Evolutionary conservation across 306 rosid genomes (phyloP).

Genomic region (Sesbania bispinosa): DNA sequence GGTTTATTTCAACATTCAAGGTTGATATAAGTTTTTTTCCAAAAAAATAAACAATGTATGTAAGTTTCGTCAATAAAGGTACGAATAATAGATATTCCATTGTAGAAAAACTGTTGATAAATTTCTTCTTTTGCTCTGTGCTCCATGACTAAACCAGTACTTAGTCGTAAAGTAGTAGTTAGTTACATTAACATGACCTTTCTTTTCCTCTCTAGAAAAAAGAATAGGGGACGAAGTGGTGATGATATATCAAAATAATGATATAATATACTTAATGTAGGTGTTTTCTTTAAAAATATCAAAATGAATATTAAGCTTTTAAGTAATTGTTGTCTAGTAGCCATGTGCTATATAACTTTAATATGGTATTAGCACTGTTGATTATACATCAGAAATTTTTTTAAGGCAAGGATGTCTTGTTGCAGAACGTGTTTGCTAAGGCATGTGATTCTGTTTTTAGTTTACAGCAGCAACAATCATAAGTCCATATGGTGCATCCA

Average conservation of each 20-base stretch:
- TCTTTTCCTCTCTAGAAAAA: not conserved
- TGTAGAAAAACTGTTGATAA: not conserved
- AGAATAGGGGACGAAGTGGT: not conserved
- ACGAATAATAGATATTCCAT: not conserved
- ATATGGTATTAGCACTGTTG: not conserved
- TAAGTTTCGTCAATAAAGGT: not conserved
- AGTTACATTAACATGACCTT: not conserved
- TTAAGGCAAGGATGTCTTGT: no score
- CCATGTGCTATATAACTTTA: not conserved
- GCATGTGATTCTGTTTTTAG: no score
- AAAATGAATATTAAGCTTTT: no score
- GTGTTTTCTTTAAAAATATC: no score
- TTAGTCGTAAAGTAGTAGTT: no score
- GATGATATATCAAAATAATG: no score
- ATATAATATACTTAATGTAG: no score
- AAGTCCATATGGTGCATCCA: no score
- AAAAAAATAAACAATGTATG: not conserved
- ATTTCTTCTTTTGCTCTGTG: not conserved
- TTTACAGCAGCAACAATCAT: no score
- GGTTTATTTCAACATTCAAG: conserved; percentile 60
- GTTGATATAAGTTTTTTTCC: conserved; percentile 1
- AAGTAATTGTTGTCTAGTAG: not conserved
- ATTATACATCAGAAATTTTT: no score
- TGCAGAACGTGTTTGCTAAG: no score
- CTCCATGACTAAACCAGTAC: no score